phyloP scores from a whole-genome alignment of 176 grass and related monocot genomes.

The Bothriochloa decipiens region DNA sequence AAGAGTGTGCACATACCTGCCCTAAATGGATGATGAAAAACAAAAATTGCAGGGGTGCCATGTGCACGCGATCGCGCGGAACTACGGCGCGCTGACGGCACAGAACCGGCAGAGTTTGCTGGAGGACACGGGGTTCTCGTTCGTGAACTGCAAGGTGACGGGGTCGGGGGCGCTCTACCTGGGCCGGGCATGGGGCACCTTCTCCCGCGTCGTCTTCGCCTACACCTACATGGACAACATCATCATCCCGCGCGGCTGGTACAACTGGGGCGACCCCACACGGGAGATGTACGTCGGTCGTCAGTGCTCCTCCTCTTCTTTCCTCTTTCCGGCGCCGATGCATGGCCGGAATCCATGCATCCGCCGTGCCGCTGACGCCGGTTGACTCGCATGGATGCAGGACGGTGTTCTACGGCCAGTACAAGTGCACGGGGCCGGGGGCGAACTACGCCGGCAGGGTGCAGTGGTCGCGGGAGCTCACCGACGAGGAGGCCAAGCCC shows the following conservation, averaged over 20 bases:
- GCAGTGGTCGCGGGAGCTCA: conserved; percentile 90
- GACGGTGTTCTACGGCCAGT: conserved; percentile 99
- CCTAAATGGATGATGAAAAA: no score
- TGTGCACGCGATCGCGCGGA: conserved; percentile 79
- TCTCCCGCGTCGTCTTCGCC: conserved; percentile 93
- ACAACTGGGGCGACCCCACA: conserved; percentile 91
- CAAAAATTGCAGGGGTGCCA: conserved; percentile 62
- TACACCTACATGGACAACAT: conserved; percentile 99
- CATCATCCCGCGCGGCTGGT: conserved; percentile 83
- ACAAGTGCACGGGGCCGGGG: conserved; percentile 85
- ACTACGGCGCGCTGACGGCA: conserved; percentile 86
- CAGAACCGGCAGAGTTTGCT: conserved; percentile 82
- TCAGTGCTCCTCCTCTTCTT: not conserved
- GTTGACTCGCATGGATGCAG: conserved; percentile 29
- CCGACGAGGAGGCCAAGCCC: conserved; percentile 84
- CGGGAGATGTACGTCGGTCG: conserved; percentile 55
- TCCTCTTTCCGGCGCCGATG: not conserved
- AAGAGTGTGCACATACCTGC: no score
- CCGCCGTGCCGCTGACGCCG: not conserved
- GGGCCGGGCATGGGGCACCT: conserved; percentile 85
- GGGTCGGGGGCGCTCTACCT: conserved; percentile 90
- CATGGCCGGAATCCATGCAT: no score
- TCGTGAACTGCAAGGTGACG: conserved; percentile 86
- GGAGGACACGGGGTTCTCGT: conserved; percentile 95
- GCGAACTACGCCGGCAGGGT: conserved; percentile 72